A percentile compares a stretch with the other conserved stretches of the same genome.
phyloP scores from a whole-genome alignment of 768 basidiomycete species.

The Gyrodon lividus region DNA sequence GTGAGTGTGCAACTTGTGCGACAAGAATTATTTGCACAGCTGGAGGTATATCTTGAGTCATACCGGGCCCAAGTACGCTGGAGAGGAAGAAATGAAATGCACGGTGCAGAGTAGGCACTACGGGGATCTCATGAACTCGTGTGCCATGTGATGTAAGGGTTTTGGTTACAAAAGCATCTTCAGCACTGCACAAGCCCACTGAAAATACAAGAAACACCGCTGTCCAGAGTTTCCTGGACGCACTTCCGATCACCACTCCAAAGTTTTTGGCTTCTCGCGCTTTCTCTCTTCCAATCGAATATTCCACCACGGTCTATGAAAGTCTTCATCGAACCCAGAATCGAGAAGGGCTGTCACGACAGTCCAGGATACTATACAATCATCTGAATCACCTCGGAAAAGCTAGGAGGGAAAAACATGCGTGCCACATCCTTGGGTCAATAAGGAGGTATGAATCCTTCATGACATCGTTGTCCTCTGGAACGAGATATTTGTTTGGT shows the following conservation, averaged over 20 bases:
- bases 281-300: conserved; percentile 7
- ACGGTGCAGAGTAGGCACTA: too few relatives aligned
- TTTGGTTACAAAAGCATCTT: too few relatives aligned
- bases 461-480: conserved; percentile 39
- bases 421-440: conserved; percentile 38
- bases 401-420: background rate
- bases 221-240: too few relatives aligned
- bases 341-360: conserved; percentile 21
- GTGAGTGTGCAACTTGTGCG: too few relatives aligned
- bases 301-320: conserved; percentile 12
- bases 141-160: too few relatives aligned
- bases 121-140: too few relatives aligned
- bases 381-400: background rate
- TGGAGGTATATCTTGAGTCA: too few relatives aligned
- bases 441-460: conserved; percentile 37
- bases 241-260: conserved; percentile 8
- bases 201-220: too few relatives aligned
- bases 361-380: conserved; percentile 31
- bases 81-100: too few relatives aligned
- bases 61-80: too few relatives aligned
- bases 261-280: background rate
- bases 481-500: conserved; percentile 27
- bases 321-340: conserved; percentile 12
- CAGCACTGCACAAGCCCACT: background rate
- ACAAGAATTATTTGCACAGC: too few relatives aligned